Conservation (phyloP, 179 eudicot genomes). For the Carnegiea gigantea region DNA sequence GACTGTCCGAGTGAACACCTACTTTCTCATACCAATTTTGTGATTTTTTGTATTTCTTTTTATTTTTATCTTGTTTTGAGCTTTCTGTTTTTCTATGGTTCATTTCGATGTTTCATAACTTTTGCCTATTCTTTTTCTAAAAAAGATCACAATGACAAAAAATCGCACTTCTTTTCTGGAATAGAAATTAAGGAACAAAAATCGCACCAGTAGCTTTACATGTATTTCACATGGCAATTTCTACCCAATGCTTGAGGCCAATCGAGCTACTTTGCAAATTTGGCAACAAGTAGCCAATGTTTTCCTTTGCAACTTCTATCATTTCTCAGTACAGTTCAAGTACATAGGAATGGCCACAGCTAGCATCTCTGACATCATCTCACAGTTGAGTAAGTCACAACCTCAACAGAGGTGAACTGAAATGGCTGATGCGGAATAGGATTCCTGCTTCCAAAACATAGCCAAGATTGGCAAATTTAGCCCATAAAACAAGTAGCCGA, state of each 20-base stretch:
- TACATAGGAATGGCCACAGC: neutral
- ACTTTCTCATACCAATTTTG: too few species aligned
- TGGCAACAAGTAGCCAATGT: neutral
- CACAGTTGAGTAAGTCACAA: conserved; percentile 66
- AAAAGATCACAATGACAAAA: too few species aligned
- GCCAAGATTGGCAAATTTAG: conserved; percentile 16
- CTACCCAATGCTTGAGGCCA: neutral
- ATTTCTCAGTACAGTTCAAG: neutral
- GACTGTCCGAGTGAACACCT: too few species aligned
- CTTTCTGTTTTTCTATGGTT: too few species aligned
- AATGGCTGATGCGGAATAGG: conserved; percentile 88
- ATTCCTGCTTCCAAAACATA: conserved; percentile 53
- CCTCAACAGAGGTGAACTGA: conserved; percentile 83
- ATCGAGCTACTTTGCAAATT: neutral
- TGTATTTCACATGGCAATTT: neutral
- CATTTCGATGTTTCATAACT: too few species aligned
- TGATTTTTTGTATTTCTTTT: too few species aligned
- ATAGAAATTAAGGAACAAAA: too few species aligned
- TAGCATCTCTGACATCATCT: conserved; percentile 43
- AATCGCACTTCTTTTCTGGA: too few species aligned
- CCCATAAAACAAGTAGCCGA: neutral
- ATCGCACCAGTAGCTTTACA: neutral
- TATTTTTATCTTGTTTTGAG: too few species aligned
- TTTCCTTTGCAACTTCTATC: neutral
- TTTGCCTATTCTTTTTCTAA: too few species aligned